Conservation (phyloP, 2,329 filamentous ascomycete genomes). For the Neonectria hederae region DNA sequence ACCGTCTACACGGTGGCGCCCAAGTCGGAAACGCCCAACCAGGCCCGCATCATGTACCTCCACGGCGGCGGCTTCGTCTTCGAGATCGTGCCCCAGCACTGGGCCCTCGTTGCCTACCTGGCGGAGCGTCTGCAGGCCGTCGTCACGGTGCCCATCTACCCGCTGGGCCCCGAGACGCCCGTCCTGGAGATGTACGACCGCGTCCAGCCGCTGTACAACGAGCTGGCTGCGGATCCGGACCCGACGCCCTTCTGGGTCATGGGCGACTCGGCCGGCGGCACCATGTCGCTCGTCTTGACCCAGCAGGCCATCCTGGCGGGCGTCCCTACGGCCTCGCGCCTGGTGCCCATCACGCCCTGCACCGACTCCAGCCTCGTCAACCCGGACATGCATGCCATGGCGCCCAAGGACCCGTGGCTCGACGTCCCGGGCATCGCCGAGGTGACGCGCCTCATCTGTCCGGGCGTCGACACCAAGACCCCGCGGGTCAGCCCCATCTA, state of each 20-base stretch:
- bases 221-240: conserved; percentile 42
- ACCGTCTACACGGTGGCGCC: conserved; percentile 44
- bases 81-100: conserved; percentile 43
- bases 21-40: conserved; percentile 43
- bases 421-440: conserved; percentile 42
- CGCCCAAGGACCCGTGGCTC: conserved; percentile 42
- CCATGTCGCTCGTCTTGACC: conserved; percentile 44
- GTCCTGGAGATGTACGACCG: conserved; percentile 46
- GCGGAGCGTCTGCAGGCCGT: conserved; percentile 45
- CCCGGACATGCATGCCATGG: conserved; percentile 38
- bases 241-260: conserved; percentile 43
- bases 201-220: conserved; percentile 46
- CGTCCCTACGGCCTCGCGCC: conserved; percentile 36
- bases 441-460: conserved; percentile 39
- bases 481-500: conserved; percentile 44
- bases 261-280: conserved; percentile 47
- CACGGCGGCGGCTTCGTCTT: conserved; percentile 47
- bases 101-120: conserved; percentile 41
- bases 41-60: conserved; percentile 45
- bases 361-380: conserved; percentile 44
- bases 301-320: conserved; percentile 42
- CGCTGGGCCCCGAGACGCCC: conserved; percentile 45
- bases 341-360: conserved; percentile 45
- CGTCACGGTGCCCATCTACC: conserved; percentile 46
- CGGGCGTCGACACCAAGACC: conserved; percentile 40